phyloP scores from a whole-genome alignment of 805 yeast species.

The Hanseniaspora mollemarum region DNA sequence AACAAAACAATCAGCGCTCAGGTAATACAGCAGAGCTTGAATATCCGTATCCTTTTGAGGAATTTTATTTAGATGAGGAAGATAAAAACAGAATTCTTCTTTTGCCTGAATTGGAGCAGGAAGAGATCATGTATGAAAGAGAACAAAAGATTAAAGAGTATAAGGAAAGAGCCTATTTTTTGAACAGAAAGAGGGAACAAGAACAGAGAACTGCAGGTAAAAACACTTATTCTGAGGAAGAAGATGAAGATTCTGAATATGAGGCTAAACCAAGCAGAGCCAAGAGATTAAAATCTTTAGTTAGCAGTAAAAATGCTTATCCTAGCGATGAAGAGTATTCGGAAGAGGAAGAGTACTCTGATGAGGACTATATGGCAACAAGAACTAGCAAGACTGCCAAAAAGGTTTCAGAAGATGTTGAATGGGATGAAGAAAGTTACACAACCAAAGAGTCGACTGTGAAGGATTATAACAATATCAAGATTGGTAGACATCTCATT shows the following conservation, averaged over 20 bases:
- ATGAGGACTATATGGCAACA: slow-evolving; percentile 34
- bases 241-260: slow-evolving; percentile 25
- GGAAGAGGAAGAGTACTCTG: slow-evolving; percentile 36
- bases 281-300: slow-evolving; percentile 11
- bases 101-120: slow-evolving; percentile 88
- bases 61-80: slow-evolving; percentile 70
- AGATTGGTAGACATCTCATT: slow-evolving; percentile 67
- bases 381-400: slow-evolving; percentile 19
- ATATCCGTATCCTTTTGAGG: slow-evolving; percentile 81
- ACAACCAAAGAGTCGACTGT: slow-evolving; percentile 40
- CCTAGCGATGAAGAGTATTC: slow-evolving; percentile 30
- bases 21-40: slow-evolving; percentile 26
- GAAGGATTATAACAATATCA: slow-evolving; percentile 57
- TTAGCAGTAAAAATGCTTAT: slow-evolving; percentile 1
- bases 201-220: slow-evolving; percentile 41
- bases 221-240: slow-evolving; percentile 37
- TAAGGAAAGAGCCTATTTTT: slow-evolving; percentile 72
- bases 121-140: slow-evolving; percentile 81
- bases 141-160: slow-evolving; percentile 81
- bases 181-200: slow-evolving; percentile 64
- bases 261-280: slow-evolving; percentile 21
- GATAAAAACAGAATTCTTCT: slow-evolving; percentile 55
- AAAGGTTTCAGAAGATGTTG: slow-evolving; percentile 30
- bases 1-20: slow-evolving; percentile 22
- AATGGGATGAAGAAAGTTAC: slow-evolving; percentile 41